phyloP scores from a whole-genome alignment of 1,284 basidiomycete genomes.

The Sporisorium iseilematis-ciliati region DNA sequence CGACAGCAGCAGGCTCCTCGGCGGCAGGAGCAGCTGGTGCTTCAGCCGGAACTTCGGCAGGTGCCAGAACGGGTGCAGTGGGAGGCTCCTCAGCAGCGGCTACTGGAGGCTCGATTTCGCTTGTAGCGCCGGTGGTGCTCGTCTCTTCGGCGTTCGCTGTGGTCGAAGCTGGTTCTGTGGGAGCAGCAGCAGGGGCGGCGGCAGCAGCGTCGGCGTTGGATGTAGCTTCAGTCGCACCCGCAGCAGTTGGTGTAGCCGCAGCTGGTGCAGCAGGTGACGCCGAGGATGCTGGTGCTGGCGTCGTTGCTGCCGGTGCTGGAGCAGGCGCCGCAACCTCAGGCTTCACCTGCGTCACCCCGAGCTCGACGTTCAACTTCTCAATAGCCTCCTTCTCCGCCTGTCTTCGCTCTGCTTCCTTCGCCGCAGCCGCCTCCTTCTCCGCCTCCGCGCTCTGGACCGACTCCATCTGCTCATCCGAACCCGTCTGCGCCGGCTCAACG shows the following conservation, averaged over 20 bases:
- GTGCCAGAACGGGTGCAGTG: constrained; percentile 24
- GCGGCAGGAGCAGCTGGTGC: constrained; percentile 9
- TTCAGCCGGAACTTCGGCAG: constrained; percentile 23
- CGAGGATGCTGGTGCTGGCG: constrained; percentile 10
- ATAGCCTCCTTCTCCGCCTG: constrained; percentile 42
- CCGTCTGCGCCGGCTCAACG: background rate
- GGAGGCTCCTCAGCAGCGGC: constrained; percentile 8
- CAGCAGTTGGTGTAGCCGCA: constrained; percentile 6
- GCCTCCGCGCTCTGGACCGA: background rate
- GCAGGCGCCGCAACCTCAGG: constrained; percentile 6
- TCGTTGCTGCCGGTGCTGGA: constrained; percentile 5
- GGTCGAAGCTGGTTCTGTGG: background rate
- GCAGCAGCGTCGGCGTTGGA: background rate
- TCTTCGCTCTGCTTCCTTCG: constrained; percentile 21
- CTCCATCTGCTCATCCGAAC: constrained; percentile 17
- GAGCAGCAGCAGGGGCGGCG: background rate
- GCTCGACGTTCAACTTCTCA: constrained; percentile 36
- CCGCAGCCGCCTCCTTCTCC: background rate
- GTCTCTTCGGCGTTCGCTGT: background rate
- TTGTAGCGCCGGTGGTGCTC: background rate
- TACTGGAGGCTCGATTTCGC: constrained; percentile 6
- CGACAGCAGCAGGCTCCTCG: background rate
- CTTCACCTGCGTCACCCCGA: constrained; percentile 22
- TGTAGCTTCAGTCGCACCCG: background rate
- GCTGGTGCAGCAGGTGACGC: background rate